These are phyloP conservation scores for Hirschfeldia incana DNA, from an alignment of 345 rosid genomes.

Conservation along the genomic window DNA sequence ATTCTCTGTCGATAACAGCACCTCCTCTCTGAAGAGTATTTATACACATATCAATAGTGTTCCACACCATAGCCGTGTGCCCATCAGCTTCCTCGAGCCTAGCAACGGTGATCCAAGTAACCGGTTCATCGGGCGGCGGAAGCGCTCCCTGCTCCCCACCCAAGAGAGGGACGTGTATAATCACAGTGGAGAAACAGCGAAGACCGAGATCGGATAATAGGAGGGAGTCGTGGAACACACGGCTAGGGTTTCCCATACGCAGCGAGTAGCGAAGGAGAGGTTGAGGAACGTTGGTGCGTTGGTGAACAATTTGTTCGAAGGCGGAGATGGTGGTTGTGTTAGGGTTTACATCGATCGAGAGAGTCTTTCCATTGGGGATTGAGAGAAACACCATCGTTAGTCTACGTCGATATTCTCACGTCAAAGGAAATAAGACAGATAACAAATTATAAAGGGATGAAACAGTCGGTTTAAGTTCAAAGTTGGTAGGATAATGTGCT, in stretches of 20 bases:
- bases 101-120: neutral
- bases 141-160: neutral
- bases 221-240: neutral
- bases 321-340: constrained; percentile 50
- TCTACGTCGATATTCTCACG: neutral
- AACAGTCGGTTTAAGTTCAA: neutral
- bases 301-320: constrained; percentile 53
- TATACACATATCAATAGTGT: neutral
- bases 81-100: neutral
- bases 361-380: constrained; percentile 51
- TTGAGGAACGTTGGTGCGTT: constrained; percentile 46
- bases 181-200: neutral
- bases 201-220: neutral
- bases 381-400: constrained; percentile 58
- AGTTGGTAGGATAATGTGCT: constrained; percentile 2
- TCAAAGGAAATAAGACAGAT: neutral
- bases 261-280: constrained; percentile 45
- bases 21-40: neutral
- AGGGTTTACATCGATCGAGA: constrained; percentile 53
- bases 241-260: constrained; percentile 29
- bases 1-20: neutral
- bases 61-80: neutral
- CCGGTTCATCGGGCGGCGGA: neutral
- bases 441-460: neutral
- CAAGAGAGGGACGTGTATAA: neutral